Percentiles rank a stretch among this genome's conserved stretches.
Conservation (phyloP, 129 eudicot genomes). For the Tanacetum coccineum region DNA sequence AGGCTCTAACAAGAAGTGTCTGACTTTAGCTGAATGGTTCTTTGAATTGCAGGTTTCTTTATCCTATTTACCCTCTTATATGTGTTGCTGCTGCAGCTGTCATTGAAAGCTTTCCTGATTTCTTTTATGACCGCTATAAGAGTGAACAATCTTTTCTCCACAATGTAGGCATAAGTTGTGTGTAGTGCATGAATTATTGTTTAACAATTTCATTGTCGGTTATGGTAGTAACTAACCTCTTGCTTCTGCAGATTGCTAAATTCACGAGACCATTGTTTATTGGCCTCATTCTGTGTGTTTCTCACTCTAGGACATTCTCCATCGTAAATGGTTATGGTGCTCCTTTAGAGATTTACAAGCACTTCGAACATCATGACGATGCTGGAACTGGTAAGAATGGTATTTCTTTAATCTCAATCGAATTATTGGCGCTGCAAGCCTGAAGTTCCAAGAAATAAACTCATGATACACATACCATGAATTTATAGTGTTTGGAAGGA, state of each 20-base stretch:
- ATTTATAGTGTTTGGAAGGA: not conserved
- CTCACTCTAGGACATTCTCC: constrained; percentile 94
- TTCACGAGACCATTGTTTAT: constrained; percentile 64
- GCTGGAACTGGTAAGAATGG: constrained; percentile 56
- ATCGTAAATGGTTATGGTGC: constrained; percentile 89
- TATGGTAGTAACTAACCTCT: constrained; percentile 18
- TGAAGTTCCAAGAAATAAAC: not conserved
- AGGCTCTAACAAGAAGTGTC: constrained; percentile 13
- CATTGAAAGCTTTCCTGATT: constrained; percentile 84
- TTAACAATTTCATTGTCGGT: not conserved
- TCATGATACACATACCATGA: not conserved
- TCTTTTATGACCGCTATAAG: constrained; percentile 65
- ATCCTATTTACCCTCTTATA: constrained; percentile 94
- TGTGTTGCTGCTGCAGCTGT: constrained; percentile 97
- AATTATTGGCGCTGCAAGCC: not conserved
- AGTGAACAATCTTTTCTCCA: constrained; percentile 46
- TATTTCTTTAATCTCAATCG: not conserved
- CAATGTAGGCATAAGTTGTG: constrained; percentile 31
- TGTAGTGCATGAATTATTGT: not conserved
- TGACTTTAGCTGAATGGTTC: constrained; percentile 11
- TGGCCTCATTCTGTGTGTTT: constrained; percentile 69
- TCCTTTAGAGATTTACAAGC: constrained; percentile 91
- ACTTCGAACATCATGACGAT: constrained; percentile 86
- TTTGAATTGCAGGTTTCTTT: constrained; percentile 78
- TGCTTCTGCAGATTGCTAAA: constrained; percentile 61